Percentiles rank a stretch among this genome's conserved stretches.
Evolutionary conservation across 495 filamentous ascomycete species (phyloP).

Genomic region (Bathelium albidoporum): DNA sequence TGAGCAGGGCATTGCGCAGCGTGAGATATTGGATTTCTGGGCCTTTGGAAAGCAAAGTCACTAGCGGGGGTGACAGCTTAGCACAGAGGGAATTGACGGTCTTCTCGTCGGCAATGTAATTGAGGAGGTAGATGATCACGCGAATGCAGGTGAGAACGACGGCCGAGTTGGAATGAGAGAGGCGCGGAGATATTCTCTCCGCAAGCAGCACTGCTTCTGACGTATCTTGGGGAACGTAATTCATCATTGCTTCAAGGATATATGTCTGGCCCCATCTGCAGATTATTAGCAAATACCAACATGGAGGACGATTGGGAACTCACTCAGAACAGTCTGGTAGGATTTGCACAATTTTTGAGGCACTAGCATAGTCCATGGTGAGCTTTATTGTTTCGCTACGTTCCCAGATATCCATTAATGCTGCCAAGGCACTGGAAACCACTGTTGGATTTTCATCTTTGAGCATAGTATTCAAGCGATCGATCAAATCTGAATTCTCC

Average conservation of each 20-base stretch:
- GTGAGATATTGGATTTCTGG: slow-evolving; percentile 97
- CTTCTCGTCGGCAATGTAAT: slow-evolving; percentile 92
- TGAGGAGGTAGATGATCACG: slow-evolving; percentile 96
- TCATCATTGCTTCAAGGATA: slow-evolving; percentile 96
- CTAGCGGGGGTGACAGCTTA: slow-evolving; percentile 89
- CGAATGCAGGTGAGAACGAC: slow-evolving; percentile 93
- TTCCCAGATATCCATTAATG: slow-evolving; percentile 97
- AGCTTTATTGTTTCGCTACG: slow-evolving; percentile 94
- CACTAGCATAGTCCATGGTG: slow-evolving; percentile 93
- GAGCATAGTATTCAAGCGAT: slow-evolving; percentile 78
- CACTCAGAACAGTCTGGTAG: slow-evolving; percentile 95
- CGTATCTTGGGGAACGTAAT: slow-evolving; percentile 88
- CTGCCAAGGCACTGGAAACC: slow-evolving; percentile 84
- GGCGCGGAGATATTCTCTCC: slow-evolving; percentile 82
- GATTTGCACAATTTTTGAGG: slow-evolving; percentile 95
- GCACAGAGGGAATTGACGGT: slow-evolving; percentile 80
- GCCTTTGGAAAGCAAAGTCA: slow-evolving; percentile 90
- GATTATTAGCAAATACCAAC: slow-evolving; percentile 1
- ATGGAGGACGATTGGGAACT: slow-evolving; percentile 22
- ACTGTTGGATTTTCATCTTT: slow-evolving; percentile 96
- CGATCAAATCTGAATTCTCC: slow-evolving; percentile 83
- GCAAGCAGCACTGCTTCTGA: slow-evolving; percentile 80
- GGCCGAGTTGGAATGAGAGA: slow-evolving; percentile 92
- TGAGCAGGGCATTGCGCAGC: slow-evolving; percentile 85
- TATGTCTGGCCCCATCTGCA: slow-evolving; percentile 96